phyloP scores from a whole-genome alignment of 2,329 filamentous ascomycete species.

The Fusarium drepaniforme region DNA sequence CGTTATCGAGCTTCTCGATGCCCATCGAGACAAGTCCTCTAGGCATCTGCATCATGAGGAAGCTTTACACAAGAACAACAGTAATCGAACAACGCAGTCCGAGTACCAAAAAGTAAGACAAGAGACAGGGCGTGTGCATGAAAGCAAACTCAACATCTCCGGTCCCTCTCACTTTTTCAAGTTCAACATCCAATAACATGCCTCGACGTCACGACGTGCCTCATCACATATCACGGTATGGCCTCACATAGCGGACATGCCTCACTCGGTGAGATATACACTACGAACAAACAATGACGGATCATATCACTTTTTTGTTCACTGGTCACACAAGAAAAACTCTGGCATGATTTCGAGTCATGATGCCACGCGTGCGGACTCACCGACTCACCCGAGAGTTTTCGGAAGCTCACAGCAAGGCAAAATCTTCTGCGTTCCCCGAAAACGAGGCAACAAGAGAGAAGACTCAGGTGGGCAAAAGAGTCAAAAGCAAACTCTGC shows the following conservation, averaged over 20 bases:
- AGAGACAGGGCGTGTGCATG: neutral
- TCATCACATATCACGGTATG: neutral
- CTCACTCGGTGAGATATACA: neutral
- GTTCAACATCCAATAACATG: neutral
- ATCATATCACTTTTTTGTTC: neutral
- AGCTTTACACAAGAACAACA: neutral
- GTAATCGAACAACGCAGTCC: neutral
- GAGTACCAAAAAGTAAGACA: neutral
- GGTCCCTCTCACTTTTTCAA: neutral
- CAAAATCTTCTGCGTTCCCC: neutral
- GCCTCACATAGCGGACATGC: neutral
- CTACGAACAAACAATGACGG: neutral
- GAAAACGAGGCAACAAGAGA: neutral
- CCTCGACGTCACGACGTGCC: neutral
- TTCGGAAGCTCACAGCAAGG: constrained; percentile 14
- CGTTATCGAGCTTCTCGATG: neutral
- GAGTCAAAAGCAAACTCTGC: neutral
- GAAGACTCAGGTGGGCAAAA: no score
- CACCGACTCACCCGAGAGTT: neutral
- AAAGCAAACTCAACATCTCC: neutral
- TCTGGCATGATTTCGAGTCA: constrained; percentile 15
- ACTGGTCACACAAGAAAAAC: constrained; percentile 1
- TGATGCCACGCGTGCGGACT: constrained; percentile 9
- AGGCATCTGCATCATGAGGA: neutral
- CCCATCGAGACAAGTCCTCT: neutral